Evolutionary conservation across 2,329 filamentous ascomycete genomes (phyloP).

Genomic region (Coniella vitis): DNA sequence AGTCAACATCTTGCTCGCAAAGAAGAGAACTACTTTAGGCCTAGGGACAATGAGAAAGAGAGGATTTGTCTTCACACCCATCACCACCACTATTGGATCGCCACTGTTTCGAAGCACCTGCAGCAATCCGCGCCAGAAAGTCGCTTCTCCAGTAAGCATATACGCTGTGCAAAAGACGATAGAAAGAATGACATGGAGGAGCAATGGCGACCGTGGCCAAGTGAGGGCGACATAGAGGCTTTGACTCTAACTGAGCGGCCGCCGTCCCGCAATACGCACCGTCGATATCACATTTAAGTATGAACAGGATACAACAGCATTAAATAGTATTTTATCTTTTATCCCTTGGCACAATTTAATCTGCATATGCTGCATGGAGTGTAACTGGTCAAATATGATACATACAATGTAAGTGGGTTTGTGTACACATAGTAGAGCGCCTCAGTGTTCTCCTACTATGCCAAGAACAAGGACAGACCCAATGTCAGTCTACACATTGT

Average conservation of each 20-base stretch:
- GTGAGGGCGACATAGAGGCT: slow-evolving; percentile 21
- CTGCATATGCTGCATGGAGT: no score
- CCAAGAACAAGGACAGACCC: no score
- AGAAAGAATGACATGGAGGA: neutral
- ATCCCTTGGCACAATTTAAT: no score
- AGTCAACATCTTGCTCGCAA: neutral
- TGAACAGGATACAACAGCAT: neutral
- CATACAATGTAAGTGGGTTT: no score
- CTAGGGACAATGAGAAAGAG: neutral
- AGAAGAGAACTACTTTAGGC: neutral
- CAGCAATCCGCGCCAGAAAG: slow-evolving; percentile 2
- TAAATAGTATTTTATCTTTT: no score
- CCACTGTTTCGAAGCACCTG: slow-evolving; percentile 6
- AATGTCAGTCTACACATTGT: no score
- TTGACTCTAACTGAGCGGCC: slow-evolving; percentile 23
- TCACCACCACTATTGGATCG: slow-evolving; percentile 54
- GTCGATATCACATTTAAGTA: slow-evolving; percentile 17
- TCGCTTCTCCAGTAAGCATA: slow-evolving; percentile 9
- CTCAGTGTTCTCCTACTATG: no score
- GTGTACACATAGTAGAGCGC: no score
- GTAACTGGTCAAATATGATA: no score
- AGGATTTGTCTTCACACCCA: slow-evolving; percentile 48
- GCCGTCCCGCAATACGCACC: slow-evolving; percentile 19
- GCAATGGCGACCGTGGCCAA: slow-evolving; percentile 19
- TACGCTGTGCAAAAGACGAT: slow-evolving; percentile 4